A percentile compares a stretch with the other conserved stretches of the same genome.
Conservation (phyloP, 352 stramenopile genomes). For the Poterioochromonas sp. region DNA sequence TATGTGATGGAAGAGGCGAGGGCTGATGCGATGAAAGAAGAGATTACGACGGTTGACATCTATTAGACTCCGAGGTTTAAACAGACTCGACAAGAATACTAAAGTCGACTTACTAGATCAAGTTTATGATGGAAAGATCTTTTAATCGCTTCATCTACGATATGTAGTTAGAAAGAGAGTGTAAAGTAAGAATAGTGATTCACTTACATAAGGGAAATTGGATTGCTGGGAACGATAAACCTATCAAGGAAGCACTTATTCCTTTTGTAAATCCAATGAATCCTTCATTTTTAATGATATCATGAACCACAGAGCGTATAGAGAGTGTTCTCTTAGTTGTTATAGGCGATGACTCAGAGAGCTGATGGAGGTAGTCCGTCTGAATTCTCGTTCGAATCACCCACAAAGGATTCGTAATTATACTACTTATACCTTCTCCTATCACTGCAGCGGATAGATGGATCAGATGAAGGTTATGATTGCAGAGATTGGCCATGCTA, state of each 20-base stretch:
- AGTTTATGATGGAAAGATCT: not conserved
- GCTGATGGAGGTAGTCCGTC: slow-evolving; percentile 2
- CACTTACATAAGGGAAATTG: slow-evolving; percentile 42
- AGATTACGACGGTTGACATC: not conserved
- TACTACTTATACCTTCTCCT: slow-evolving; percentile 36
- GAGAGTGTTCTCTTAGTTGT: slow-evolving; percentile 24
- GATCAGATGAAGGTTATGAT: slow-evolving; percentile 29
- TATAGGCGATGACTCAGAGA: not conserved
- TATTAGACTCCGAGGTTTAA: not conserved
- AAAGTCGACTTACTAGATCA: no score
- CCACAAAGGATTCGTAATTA: slow-evolving; percentile 47
- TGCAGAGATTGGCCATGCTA: not conserved
- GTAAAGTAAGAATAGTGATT: no score
- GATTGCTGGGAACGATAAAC: slow-evolving; percentile 38
- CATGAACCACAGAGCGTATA: slow-evolving; percentile 38
- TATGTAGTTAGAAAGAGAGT: not conserved
- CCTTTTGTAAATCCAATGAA: slow-evolving; percentile 39
- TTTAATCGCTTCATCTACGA: not conserved
- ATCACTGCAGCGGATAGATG: slow-evolving; percentile 33
- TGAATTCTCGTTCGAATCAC: slow-evolving; percentile 45
- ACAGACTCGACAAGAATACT: not conserved
- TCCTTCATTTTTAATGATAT: slow-evolving; percentile 39
- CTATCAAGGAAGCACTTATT: slow-evolving; percentile 35
- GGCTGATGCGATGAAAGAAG: slow-evolving; percentile 4
- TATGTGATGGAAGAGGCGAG: slow-evolving; percentile 17